Conservation (phyloP, 108 stramenopile species). For the Bacterosira constricta region DNA sequence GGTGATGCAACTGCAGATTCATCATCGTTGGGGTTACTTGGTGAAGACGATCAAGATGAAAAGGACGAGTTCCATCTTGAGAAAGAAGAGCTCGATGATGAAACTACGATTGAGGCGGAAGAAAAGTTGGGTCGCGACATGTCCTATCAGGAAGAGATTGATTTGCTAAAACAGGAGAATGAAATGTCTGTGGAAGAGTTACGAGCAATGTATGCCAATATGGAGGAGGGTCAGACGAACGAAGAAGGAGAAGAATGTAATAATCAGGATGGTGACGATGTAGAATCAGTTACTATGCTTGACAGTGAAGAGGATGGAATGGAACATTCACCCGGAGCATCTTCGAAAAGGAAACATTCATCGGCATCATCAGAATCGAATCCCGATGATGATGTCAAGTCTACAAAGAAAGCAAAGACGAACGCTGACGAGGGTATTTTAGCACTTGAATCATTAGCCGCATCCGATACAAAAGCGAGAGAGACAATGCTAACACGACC, state of each 20-base stretch:
- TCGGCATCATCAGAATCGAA: not conserved
- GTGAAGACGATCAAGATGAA: too few relatives aligned
- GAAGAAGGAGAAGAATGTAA: not conserved
- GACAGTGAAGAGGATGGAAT: conserved; percentile 15
- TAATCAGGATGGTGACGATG: not conserved
- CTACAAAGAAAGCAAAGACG: conserved; percentile 23
- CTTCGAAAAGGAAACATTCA: conserved; percentile 33
- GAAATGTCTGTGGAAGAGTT: conserved; percentile 77
- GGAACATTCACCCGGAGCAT: conserved; percentile 8
- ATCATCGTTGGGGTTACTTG: not conserved
- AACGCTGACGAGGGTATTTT: conserved; percentile 29
- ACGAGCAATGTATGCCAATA: conserved; percentile 60
- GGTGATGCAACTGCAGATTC: not conserved
- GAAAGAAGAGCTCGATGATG: conserved; percentile 50
- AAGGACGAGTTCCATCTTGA: not conserved
- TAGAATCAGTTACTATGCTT: not conserved
- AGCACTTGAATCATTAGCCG: conserved; percentile 50
- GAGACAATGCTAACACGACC: conserved; percentile 73
- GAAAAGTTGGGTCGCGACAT: too few relatives aligned
- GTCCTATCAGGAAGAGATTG: too few relatives aligned
- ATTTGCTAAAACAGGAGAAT: too few relatives aligned
- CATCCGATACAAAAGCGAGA: conserved; percentile 62
- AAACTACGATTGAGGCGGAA: conserved; percentile 69
- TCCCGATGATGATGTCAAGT: conserved; percentile 1
- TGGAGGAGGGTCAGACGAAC: not conserved